Evolutionary conservation across 2,329 filamentous ascomycete species (phyloP), one percentile per base, ranked within the genome.

Genomic region (Stagonosporopsis vannaccii): DNA sequence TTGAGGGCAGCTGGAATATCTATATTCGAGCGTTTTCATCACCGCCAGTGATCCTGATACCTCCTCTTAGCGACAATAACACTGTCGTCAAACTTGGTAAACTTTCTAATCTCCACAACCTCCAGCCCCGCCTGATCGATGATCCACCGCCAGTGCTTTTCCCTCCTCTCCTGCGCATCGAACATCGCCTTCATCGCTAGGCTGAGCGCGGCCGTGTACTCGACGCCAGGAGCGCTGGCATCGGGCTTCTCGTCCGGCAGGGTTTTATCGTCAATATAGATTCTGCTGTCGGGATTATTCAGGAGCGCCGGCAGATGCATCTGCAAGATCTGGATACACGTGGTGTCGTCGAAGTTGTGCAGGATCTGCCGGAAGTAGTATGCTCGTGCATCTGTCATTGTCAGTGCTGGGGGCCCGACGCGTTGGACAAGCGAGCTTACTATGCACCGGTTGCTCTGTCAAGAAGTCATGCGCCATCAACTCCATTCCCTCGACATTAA

Each of bases 81-180:
- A 4, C 59, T 54, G 11, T 59, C 57, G 7, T 33, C 36, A 2
- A 52, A 52, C 15, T 42, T 36, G 17, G 36, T 41, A 3, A 25
- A 50, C 22, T 33, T 55, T 20, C 53, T 25, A 5, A 66, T 51
- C 19, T 55, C 57, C 13, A 56, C 48, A 12, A 63, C 19, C 32
- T 51, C 46, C 45, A 66, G 20, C 4, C 58, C 62, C 7, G 58
- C 63, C 43, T 59, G 46, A 4, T 48, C 47, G 0, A 66, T 6
- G 23, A 66, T 11, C 20, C 39, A 44, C 1, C 44, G 28, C 63
- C 63, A 66, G 11, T 63, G 51, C 32, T 19, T 42, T 41, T 65
- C 61, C 1, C 51, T 56, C 28, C 62, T 28, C 44, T 63, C 60
- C 25, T 48, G 53, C n/a, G 47, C 48, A n/a, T 28, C 53, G 5